Conservation (phyloP, 495 filamentous ascomycete genomes). For the Polyplosphaeria fusca region DNA sequence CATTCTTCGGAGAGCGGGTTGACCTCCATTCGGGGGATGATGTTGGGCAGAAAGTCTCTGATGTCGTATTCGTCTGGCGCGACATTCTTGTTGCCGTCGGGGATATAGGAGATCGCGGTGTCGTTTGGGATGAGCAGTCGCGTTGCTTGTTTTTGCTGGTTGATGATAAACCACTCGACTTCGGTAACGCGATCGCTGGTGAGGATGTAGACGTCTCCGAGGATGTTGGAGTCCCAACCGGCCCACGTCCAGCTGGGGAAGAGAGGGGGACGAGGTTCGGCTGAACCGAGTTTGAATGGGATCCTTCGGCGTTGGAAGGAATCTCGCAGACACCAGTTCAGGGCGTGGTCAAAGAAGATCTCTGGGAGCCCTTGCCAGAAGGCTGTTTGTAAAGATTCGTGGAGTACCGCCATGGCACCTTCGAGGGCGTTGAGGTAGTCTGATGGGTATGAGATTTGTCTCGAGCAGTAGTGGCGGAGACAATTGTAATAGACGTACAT, state of each 20-base stretch:
- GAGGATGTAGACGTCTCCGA: neutral
- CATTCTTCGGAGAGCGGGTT: no score
- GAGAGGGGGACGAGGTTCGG: neutral
- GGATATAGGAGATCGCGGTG: neutral
- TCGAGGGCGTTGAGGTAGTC: neutral
- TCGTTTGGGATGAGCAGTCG: neutral
- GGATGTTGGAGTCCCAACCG: neutral
- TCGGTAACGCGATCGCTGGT: neutral
- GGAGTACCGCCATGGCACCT: neutral
- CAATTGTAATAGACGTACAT: neutral
- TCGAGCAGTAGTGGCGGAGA: neutral
- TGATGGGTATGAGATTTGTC: neutral
- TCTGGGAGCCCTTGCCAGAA: no score
- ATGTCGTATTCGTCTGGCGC: no score
- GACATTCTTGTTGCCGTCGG: neutral
- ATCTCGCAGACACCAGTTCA: neutral
- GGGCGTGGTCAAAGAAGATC: neutral
- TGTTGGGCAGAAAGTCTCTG: no score
- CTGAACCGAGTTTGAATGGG: neutral
- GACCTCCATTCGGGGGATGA: no score
- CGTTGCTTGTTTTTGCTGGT: neutral
- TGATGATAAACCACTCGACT: neutral
- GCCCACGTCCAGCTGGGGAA: neutral
- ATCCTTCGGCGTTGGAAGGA: neutral
- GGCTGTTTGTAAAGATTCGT: neutral